phyloP scores from a whole-genome alignment of 805 yeast species.

The Limtongia smithiae region DNA sequence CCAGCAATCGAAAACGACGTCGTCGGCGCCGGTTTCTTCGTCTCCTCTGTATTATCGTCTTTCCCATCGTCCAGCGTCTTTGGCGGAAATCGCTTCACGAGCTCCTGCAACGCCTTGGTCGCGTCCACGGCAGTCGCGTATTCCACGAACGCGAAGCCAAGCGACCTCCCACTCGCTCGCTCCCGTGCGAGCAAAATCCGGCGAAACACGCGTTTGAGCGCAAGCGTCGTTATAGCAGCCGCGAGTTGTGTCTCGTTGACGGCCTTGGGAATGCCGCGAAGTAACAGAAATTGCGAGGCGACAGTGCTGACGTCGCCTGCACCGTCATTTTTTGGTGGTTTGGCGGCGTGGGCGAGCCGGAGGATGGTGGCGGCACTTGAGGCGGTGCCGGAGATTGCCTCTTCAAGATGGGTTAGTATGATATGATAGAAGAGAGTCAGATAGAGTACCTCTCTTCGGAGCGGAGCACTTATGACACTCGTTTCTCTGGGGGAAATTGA shows the following conservation, averaged over 20 bases:
- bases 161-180: constrained; percentile 6
- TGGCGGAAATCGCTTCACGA: constrained; percentile 1
- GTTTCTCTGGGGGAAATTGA: constrained; percentile 14
- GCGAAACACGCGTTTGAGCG: background rate
- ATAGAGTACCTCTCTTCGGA: constrained; percentile 2
- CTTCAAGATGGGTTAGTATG: background rate
- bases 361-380: constrained; percentile 1
- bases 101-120: constrained; percentile 8
- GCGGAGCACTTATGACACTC: constrained; percentile 17
- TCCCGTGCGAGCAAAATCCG: constrained; percentile 23
- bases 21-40: background rate
- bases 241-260: constrained; percentile 10
- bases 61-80: no score
- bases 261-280: constrained; percentile 7
- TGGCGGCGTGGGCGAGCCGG: background rate
- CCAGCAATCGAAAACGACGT: constrained; percentile 2
- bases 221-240: background rate
- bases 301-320: constrained; percentile 10
- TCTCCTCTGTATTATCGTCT: no score
- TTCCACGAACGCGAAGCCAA: constrained; percentile 26
- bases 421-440: background rate
- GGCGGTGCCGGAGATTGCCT: background rate
- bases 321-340: constrained; percentile 12
- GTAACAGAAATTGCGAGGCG: constrained; percentile 25
- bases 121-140: constrained; percentile 16